These are phyloP conservation scores for Boeremia lycopersici DNA, from an alignment of 2,329 filamentous ascomycete species.

Conservation along the genomic window DNA sequence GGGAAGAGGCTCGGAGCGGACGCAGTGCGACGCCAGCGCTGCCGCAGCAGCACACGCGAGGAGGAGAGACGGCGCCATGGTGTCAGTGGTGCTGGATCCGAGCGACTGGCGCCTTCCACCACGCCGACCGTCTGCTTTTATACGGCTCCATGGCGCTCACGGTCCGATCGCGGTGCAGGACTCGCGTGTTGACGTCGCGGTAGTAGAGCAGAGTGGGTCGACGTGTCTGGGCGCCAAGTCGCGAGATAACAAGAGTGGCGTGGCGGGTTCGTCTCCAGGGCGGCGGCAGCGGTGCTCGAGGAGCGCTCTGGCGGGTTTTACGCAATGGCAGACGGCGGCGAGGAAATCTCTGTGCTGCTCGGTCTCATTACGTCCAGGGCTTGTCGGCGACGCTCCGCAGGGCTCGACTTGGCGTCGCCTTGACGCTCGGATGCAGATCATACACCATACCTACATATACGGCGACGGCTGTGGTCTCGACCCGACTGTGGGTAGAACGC, in stretches of 20 bases:
- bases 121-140: neutral
- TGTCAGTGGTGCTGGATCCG: neutral
- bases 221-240: constrained; percentile 3
- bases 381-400: neutral
- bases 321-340: neutral
- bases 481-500: no score
- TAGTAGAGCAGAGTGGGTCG: constrained; percentile 4
- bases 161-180: neutral
- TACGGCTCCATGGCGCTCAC: neutral
- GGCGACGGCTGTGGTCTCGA: neutral
- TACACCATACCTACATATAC: no score
- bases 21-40: neutral
- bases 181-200: neutral
- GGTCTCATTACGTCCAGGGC: neutral
- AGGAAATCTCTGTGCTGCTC: neutral
- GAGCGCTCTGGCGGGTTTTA: neutral
- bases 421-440: constrained; percentile 2
- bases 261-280: neutral
- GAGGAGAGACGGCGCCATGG: constrained; percentile 1
- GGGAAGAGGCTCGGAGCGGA: neutral
- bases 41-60: neutral
- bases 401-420: constrained; percentile 3
- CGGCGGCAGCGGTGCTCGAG: neutral
- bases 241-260: constrained; percentile 8
- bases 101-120: neutral